phyloP scores from a whole-genome alignment of 2,329 filamentous ascomycete species.

The Colletotrichum costaricense region DNA sequence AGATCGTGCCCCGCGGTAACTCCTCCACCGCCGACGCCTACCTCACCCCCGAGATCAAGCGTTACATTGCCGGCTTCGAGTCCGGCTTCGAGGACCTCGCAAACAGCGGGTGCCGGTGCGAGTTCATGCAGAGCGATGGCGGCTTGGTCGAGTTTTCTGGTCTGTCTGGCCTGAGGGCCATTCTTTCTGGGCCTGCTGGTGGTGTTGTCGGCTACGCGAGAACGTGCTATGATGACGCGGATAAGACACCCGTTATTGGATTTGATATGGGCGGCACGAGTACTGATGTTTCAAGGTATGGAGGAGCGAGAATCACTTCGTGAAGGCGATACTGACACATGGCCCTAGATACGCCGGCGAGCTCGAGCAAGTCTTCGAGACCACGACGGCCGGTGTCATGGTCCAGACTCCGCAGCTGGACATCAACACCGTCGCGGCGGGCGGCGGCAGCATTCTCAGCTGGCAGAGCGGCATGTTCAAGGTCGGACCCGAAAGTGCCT shows the following conservation, averaged over 20 bases:
- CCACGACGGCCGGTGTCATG: conserved; percentile 78
- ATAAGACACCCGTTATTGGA: conserved; percentile 77
- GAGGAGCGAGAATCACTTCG: conserved; percentile 25
- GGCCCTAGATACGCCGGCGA: conserved; percentile 26
- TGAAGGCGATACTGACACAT: not conserved
- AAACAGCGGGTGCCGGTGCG: conserved; percentile 62
- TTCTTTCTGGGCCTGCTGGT: conserved; percentile 82
- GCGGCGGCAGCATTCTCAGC: conserved; percentile 76
- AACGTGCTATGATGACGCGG: conserved; percentile 77
- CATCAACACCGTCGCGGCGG: conserved; percentile 78
- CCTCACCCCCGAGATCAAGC: conserved; percentile 77
- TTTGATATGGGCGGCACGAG: conserved; percentile 80
- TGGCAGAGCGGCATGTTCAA: conserved; percentile 80
- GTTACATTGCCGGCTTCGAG: conserved; percentile 67
- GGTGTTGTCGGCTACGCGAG: conserved; percentile 82
- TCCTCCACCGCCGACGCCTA: conserved; percentile 85
- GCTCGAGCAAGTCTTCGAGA: conserved; percentile 69
- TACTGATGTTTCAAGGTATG: conserved; percentile 79
- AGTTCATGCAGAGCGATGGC: conserved; percentile 77
- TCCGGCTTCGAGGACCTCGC: conserved; percentile 65
- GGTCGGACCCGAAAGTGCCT: conserved; percentile 78
- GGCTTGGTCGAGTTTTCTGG: conserved; percentile 65
- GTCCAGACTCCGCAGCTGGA: conserved; percentile 64
- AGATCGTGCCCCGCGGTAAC: conserved; percentile 79
- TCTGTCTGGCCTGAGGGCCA: conserved; percentile 76